phyloP scores from a whole-genome alignment of 2,329 filamentous ascomycete genomes.

The Fusarium sp. region DNA sequence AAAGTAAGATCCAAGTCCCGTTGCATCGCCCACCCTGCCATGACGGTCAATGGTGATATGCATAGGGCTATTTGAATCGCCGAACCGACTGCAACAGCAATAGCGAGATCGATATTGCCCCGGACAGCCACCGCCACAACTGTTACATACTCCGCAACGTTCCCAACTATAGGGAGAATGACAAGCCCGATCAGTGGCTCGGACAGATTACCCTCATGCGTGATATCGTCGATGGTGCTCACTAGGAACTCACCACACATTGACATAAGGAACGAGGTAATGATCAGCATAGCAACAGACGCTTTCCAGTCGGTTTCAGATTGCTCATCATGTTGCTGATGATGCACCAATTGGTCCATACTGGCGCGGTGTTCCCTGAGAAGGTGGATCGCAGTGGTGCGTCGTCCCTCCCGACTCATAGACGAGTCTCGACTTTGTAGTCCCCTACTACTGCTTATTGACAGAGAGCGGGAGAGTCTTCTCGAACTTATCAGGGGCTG shows the following conservation, averaged over 20 bases:
- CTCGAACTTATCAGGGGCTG: not conserved
- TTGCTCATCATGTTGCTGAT: not conserved
- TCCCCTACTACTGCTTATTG: not conserved
- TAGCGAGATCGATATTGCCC: constrained; percentile 72
- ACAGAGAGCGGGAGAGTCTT: not conserved
- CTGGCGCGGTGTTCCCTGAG: not conserved
- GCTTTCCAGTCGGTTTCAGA: constrained; percentile 47
- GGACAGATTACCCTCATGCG: constrained; percentile 60
- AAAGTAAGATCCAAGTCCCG: constrained; percentile 75
- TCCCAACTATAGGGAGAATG: constrained; percentile 71
- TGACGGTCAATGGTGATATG: constrained; percentile 70
- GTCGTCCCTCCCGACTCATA: not conserved
- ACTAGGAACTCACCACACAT: constrained; percentile 72
- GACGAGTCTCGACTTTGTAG: not conserved
- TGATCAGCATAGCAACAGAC: constrained; percentile 63
- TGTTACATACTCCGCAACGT: constrained; percentile 72
- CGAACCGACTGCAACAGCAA: constrained; percentile 70
- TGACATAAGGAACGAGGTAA: constrained; percentile 67
- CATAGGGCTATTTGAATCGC: constrained; percentile 73
- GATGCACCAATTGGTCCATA: constrained; percentile 5
- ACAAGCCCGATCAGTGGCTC: constrained; percentile 73
- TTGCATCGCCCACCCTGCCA: constrained; percentile 69
- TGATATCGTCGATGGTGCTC: constrained; percentile 67
- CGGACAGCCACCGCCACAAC: constrained; percentile 69
- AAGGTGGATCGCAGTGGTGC: not conserved